phyloP scores from a whole-genome alignment of 306 rosid genomes.

The Sicyos edulis region DNA sequence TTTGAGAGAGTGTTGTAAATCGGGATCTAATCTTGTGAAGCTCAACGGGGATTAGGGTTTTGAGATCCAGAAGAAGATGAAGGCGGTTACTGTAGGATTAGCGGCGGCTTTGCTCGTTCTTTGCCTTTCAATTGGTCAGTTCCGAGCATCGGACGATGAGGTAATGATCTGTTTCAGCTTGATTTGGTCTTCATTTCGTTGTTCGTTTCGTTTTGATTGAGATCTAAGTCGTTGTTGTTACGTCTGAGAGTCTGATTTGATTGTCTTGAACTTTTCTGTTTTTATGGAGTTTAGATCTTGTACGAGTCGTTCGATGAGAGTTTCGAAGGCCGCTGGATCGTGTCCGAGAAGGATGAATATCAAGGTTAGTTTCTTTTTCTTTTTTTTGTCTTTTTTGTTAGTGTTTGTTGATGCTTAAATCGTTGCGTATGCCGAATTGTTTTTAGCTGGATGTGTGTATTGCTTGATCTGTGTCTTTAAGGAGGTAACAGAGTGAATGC shows the following conservation, averaged over 20 bases:
- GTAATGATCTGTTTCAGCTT: slow-evolving; percentile 29
- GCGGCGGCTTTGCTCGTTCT: slow-evolving; percentile 30
- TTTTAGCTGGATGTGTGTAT: background rate
- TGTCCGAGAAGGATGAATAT: slow-evolving; percentile 63
- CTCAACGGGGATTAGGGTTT: slow-evolving; percentile 13
- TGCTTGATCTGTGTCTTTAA: background rate
- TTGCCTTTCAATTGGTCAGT: slow-evolving; percentile 36
- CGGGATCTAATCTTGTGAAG: slow-evolving; percentile 1
- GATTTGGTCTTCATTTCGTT: background rate
- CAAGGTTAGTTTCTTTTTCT: slow-evolving; percentile 34
- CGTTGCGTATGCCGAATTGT: background rate
- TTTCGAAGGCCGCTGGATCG: slow-evolving; percentile 74
- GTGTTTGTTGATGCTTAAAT: background rate
- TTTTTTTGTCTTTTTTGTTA: background rate
- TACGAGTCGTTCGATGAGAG: slow-evolving; percentile 79
- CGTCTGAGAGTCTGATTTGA: background rate
- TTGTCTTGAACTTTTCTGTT: background rate
- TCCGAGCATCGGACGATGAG: slow-evolving; percentile 57
- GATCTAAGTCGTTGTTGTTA: background rate
- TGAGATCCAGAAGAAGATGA: slow-evolving; percentile 24
- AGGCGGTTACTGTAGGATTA: slow-evolving; percentile 28
- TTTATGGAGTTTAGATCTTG: slow-evolving; percentile 40
- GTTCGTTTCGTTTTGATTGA: background rate
- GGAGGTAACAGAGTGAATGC: background rate
- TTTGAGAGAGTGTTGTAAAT: background rate